Evolutionary conservation across 352 stramenopile species (phyloP), one percentile per base, ranked within the genome.

Genomic region (Phytophthora sansomeana): DNA sequence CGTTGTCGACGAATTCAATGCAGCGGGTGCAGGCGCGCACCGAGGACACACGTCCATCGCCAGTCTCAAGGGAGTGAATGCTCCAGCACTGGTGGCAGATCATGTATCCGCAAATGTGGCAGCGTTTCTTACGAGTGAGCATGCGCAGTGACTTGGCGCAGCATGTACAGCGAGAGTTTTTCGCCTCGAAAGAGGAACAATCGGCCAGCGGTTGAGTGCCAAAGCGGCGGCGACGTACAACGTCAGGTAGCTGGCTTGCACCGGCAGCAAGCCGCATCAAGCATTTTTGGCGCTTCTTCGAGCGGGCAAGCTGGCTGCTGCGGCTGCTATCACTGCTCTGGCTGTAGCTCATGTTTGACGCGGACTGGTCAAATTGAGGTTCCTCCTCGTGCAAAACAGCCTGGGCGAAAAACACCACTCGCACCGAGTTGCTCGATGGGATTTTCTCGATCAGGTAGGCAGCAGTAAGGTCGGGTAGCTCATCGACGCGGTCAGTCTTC

Each of bases 191-290:
- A 0, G 76, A 47, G n/a, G 55, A 67, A 33, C 59, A 71, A 60
- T 91, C 71, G 0, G 83, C 75, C 2, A 92, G 72, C 33, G 74
- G 71, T 56, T 91, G 84, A 5, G 75, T 69, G 17, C 80, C 82
- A 29, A 93, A 78, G 6, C 85, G 80, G 0, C 79, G 80, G 16
- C 85, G 72, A 1, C 79, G 80, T 13, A 93, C 73, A 10, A 92
- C 56, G 6, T 76, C 71, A 5, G 78, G 72, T 5, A 92, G 54
- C 1, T 74, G 66, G 14, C 67, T 74, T 1, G 67, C 68, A 57
- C 73, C 75, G 3, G 60, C 66, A 32, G 78, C 78, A 41, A 87
- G 57, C 8, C 62, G 58, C 75, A 81, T 72, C 46, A 85, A 56
- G 8, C 77, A 69, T 21, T 72, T 74, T 41, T 77, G 62, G 21